These are phyloP conservation scores for Penicillium simplicissimum DNA, from an alignment of 495 filamentous ascomycete genomes.

Conservation along the genomic window DNA sequence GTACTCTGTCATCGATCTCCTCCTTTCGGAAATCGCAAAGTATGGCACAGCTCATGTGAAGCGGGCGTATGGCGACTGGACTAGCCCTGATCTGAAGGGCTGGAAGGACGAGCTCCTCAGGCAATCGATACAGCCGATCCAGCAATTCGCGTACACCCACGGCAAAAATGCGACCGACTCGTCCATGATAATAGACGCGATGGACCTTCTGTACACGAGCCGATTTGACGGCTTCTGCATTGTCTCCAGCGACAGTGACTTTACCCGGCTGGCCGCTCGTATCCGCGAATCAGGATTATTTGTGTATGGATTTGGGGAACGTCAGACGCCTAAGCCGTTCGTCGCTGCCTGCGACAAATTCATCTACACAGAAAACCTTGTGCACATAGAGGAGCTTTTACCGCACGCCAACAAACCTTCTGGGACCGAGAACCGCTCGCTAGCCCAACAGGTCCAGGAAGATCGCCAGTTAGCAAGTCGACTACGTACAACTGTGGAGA, in stretches of 20 bases:
- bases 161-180: not conserved
- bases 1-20: not conserved
- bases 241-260: not conserved
- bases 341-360: constrained; percentile 15
- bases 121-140: not conserved
- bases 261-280: constrained; percentile 10
- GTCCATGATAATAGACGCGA: not conserved
- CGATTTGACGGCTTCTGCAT: not conserved
- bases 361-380: constrained; percentile 11
- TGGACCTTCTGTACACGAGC: not conserved
- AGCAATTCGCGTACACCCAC: not conserved
- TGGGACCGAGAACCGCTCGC: too few species aligned
- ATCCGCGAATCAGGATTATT: constrained; percentile 13
- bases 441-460: too few species aligned
- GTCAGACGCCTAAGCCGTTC: constrained; percentile 6
- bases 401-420: constrained; percentile 1
- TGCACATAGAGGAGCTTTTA: constrained; percentile 2
- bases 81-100: not conserved
- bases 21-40: not conserved
- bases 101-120: too few species aligned
- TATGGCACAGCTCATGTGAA: not conserved
- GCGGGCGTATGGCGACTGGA: not conserved
- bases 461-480: not conserved
- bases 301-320: constrained; percentile 11
- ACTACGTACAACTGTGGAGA: constrained; percentile 8